Evolutionary conservation across 2,329 filamentous ascomycete species (phyloP), one percentile per base, ranked within the genome.

Genomic region (Clarireedia paspali): DNA sequence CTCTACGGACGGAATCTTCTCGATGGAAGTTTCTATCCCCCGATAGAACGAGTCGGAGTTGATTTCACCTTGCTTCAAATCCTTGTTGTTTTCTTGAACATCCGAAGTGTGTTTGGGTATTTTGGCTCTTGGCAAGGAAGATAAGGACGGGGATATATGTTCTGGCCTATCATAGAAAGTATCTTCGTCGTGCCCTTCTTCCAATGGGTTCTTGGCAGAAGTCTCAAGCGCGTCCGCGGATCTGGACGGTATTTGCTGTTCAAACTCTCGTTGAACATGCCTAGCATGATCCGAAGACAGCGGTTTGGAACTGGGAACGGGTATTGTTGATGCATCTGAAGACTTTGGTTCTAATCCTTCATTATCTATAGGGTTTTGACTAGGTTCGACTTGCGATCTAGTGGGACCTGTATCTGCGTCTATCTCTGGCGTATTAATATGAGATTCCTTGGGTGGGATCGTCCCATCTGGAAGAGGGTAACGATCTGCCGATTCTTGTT

Each of bases 141-240:
- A 81, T 7, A 77, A 59, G 4, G 76, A 72, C 4, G 75, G 70
- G 30, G 75, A 73, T 7, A 72, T 71, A 49, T 74, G 70, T 23
- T 70, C 71, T 6, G 79, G 75, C 47, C 76, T 76, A 23, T 74
- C 68, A 61, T 79, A 81, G 67, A 82, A 84, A 10, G 78, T 77
- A 65, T 84, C 81, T 57, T 77, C 72, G 60, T 78, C 78, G 34
- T 63, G 60, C 5, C 65, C 64, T 49, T 66, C 60, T 26, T 59
- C 47, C 4, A 64, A 54, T 58, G 60, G 58, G 5, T 58, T 58
- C 7, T 57, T 38, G 12, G 51, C 15, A 10, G 58, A 57, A 15
- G 55, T 47, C 24, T 62, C 61, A 49, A 75, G 70, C 23, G 74
- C 69, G 50, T 77, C 75, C 26, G 77, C 76, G 12, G 75, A 70